A percentile compares a stretch with the other conserved stretches of the same genome.
Conservation (phyloP, 371 early-diverging fungal genomes). For the Saksenaea oblongispora region DNA sequence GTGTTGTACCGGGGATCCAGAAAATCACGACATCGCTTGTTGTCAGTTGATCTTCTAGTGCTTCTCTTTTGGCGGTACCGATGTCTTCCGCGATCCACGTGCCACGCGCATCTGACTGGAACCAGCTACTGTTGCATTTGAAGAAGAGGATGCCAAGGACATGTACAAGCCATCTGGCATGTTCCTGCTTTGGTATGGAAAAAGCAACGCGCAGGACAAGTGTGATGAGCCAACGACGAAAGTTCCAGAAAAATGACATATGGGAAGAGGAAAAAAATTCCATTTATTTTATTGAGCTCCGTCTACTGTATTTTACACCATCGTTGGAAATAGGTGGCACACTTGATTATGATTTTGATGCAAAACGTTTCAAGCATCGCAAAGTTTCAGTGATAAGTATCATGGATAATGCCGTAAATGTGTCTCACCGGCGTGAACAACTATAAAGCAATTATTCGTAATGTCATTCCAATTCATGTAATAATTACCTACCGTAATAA, state of each 20-base stretch:
- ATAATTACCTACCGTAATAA: too few relatives aligned
- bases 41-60: slow-evolving; percentile 29
- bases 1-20: slow-evolving; percentile 41
- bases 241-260: slow-evolving; percentile 13
- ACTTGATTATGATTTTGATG: too few relatives aligned
- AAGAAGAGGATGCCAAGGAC: slow-evolving; percentile 11
- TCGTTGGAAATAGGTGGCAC: too few relatives aligned
- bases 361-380: too few relatives aligned
- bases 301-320: too few relatives aligned
- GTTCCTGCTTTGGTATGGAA: slow-evolving; percentile 6
- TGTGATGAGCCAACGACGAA: slow-evolving; percentile 19
- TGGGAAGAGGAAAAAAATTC: neutral
- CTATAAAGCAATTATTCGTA: too few relatives aligned
- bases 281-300: neutral
- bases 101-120: slow-evolving; percentile 13
- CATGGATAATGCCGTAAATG: too few relatives aligned
- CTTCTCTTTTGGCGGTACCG: slow-evolving; percentile 34
- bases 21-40: slow-evolving; percentile 34
- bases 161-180: slow-evolving; percentile 8
- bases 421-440: too few relatives aligned
- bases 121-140: slow-evolving; percentile 11
- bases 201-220: slow-evolving; percentile 15
- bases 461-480: too few relatives aligned
- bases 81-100: slow-evolving; percentile 40
- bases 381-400: too few relatives aligned